Percentiles rank a stretch among this genome's conserved stretches.
Conservation (phyloP, 73 alveolate species). For the Paramecium biaurelia region DNA sequence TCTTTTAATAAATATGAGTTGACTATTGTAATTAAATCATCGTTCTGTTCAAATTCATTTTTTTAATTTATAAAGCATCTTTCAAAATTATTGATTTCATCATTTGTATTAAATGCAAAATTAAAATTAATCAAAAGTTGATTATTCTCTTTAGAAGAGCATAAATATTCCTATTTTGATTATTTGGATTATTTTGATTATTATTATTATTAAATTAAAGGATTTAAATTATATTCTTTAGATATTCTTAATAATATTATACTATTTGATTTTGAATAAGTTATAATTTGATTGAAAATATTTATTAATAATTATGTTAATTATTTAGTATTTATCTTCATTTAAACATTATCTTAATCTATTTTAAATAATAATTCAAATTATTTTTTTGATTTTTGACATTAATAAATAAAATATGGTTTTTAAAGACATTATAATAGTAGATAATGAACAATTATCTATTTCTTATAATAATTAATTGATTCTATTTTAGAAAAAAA, state of each 20-base stretch:
- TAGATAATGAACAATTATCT: background rate
- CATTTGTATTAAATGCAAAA: background rate
- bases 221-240: background rate
- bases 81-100: background rate
- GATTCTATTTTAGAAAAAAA: background rate
- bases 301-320: background rate
- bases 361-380: background rate
- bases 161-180: background rate
- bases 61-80: background rate
- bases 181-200: background rate
- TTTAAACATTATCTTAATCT: background rate
- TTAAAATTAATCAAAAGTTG: background rate
- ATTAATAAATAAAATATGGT: background rate
- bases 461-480: background rate
- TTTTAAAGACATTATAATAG: background rate
- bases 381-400: background rate
- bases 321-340: background rate
- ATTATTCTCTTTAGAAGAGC: background rate
- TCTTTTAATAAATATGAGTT: background rate
- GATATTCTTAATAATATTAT: background rate
- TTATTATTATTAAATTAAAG: too few species aligned
- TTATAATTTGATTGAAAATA: background rate
- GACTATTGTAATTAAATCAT: background rate
- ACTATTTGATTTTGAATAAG: background rate
- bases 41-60: background rate